Base-by-base conservation (phyloP, 2,329 filamentous ascomycete genomes). In the Capronia epimyces region DNA sequence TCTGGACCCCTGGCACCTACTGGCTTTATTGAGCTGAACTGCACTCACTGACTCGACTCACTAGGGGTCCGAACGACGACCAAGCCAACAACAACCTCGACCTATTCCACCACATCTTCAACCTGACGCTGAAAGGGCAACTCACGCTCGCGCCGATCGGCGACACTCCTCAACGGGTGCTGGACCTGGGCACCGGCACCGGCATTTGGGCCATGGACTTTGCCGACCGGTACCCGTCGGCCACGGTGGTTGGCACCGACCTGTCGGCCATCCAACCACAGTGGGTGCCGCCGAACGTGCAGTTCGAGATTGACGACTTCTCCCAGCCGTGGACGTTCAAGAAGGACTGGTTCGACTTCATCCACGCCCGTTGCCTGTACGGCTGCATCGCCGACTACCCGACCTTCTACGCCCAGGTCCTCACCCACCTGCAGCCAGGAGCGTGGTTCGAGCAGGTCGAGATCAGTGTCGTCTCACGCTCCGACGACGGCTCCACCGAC, bases 221-320 rank as follows among this genome's bases (percentile, higher is more conserved):
- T n/a, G 32, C 32, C 9, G 32, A 37, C 32, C 13, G 16, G 15
- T 18, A 37, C 16, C 32, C 32, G 12, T 13, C 32, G 8, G 32
- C 32, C 16, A 37, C 32, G 7, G 32, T 37, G 7, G 15, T 37
- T 37, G 32, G 32, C 9, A 37, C 32, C 9, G 32, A 37, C 32
- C 32, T 37, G 15, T 37, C 32, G 7, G 8, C 32, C 9, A 37
- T 37, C 32, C 32, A 37, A 16, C 32, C 32, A n/a, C 12, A n/a
- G 15, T 37, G 39, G 39, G n/a, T 42, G 4, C 39, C 39, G n/a
- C 39, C 39, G n/a, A 42, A 42, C 15, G 20, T 42, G 20, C 22
- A 8, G 12, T 42, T 42, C 15, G 8, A 42, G 39, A 42, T 42
- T 13, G 22, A 25, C n/a, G 39, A 42, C 21, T 12, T 8, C 25